Evolutionary conservation across 179 eudicot genomes (phyloP), one percentile per base, ranked within the genome.

Genomic region (Carnegiea gigantea): DNA sequence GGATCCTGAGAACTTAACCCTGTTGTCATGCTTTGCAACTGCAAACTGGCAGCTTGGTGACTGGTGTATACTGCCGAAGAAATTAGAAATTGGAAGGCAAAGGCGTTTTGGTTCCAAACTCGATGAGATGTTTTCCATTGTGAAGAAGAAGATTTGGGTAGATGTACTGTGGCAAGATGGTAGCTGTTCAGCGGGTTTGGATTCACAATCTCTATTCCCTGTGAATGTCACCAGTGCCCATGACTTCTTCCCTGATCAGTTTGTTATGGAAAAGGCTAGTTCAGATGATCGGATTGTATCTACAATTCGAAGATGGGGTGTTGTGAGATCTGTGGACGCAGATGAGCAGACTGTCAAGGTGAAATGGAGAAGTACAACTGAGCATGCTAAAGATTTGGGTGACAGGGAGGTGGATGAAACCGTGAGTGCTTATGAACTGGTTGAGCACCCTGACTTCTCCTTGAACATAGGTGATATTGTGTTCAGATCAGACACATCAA

Each of bases 131-230:
- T 92, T 87, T 84, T 90, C 88, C 59, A 89, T 97, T 49, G 83
- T 84, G 49, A 92, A 90, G 91, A 92, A 87, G 46, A 95, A 84
- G 86, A 90, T 90, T 64, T 90, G 87, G 79, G 88, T 91, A 70
- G 97, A 97, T 89, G 95, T 97, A 33, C 83, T 85, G 84, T 97
- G 99, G 99, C 99, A 95, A 85, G 97, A 97, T 84, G 99, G 98
- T n/a, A 88, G 87, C 83, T 74, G 36, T 77, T 90, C 95, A 18
- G 4, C 30, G 14, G 94, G 92, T 40, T 75, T 97, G 78, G 98
- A 97, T 82, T 91, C 98, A 23, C 80, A 87, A n/a, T 86, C 90
- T 77, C 79, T 95, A 40, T 65, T 85, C 51, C 93, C 97, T 0
- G 89, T 89, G 23, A 89, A 86, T 75, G 83, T 89, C 26, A 78